phyloP scores from a whole-genome alignment of 208 protist species.

The Strigomonas culicis region DNA sequence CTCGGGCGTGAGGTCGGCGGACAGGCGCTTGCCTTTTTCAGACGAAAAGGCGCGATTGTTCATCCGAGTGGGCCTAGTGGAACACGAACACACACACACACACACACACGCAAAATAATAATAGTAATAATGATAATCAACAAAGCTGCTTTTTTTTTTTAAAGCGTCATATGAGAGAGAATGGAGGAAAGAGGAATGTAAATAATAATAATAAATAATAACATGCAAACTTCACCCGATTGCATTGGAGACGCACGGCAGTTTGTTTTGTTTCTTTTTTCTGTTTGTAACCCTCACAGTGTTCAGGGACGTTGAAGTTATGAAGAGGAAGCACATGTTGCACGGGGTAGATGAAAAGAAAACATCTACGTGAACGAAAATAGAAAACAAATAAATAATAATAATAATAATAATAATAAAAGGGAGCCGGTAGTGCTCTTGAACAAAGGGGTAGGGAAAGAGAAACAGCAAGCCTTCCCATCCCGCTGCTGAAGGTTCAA shows the following conservation, averaged over 20 bases:
- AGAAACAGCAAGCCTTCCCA: too few relatives aligned
- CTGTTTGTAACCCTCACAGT: neutral
- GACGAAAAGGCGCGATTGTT: constrained; percentile 55
- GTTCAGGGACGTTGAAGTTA: neutral
- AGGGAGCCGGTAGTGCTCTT: neutral
- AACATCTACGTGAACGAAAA: neutral
- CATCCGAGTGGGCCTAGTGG: constrained; percentile 14
- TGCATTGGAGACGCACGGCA: neutral
- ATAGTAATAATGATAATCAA: neutral
- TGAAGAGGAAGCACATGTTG: neutral
- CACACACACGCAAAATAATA: neutral
- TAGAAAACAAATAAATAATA: constrained; percentile 19
- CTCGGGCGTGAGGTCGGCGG: constrained; percentile 77
- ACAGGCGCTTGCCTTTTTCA: constrained; percentile 49
- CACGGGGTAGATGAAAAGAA: neutral
- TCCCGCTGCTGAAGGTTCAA: too few relatives aligned
- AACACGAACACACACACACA: neutral
- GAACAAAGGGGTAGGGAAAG: neutral
- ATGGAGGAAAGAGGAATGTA: neutral
- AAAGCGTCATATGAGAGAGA: neutral
- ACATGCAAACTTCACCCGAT: too few relatives aligned
- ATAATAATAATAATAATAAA: constrained; percentile 11
- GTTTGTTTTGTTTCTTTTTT: constrained; percentile 4
- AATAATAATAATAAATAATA: too few relatives aligned
- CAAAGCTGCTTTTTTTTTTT: neutral